These are phyloP conservation scores for Scedosporium boydii DNA, from an alignment of 2,329 filamentous ascomycete species.

Conservation along the genomic window DNA sequence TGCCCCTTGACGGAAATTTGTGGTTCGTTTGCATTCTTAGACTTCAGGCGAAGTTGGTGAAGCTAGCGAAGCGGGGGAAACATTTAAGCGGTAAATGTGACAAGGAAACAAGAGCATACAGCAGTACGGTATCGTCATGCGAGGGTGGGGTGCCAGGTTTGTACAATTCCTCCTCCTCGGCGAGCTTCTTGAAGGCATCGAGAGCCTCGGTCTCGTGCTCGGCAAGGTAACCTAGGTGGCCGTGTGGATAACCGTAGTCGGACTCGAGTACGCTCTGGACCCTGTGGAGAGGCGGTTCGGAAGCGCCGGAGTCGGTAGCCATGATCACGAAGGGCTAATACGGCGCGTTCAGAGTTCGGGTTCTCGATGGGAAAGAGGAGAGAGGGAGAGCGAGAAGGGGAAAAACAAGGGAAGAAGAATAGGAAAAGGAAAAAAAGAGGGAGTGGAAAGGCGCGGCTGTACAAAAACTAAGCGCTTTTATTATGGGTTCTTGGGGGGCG, in stretches of 20 bases:
- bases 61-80: neutral
- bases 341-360: neutral
- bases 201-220: slow-evolving; percentile 59
- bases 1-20: neutral
- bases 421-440: neutral
- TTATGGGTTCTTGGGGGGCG: neutral
- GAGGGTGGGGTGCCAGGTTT: slow-evolving; percentile 45
- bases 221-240: slow-evolving; percentile 73
- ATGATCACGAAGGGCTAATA: neutral
- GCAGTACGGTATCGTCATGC: slow-evolving; percentile 64
- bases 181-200: slow-evolving; percentile 59
- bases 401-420: neutral
- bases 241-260: slow-evolving; percentile 54
- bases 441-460: too few species aligned
- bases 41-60: neutral
- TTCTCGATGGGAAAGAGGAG: neutral
- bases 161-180: slow-evolving; percentile 57
- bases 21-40: neutral
- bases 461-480: too few species aligned
- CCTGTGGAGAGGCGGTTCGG: neutral
- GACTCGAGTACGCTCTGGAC: slow-evolving; percentile 13
- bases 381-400: neutral
- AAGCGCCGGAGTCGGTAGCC: slow-evolving; percentile 6
- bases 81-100: neutral
- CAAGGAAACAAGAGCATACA: slow-evolving; percentile 39